phyloP scores from a whole-genome alignment of 2,329 filamentous ascomycete genomes.

The Talaromyces sp. region DNA sequence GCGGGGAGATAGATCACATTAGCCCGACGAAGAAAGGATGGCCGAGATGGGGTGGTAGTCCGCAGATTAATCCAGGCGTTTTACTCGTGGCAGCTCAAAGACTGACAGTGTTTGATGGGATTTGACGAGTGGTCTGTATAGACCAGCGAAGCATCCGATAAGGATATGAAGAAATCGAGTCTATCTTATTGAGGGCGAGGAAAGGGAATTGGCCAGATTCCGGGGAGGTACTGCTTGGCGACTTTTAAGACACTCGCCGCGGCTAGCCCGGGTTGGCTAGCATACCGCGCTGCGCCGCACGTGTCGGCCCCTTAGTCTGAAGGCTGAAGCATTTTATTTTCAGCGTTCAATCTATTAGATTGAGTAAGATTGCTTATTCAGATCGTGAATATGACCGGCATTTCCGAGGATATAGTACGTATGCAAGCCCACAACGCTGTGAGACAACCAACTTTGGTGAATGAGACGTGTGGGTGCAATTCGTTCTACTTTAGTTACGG shows the following conservation, averaged over 20 bases:
- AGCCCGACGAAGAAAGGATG: neutral
- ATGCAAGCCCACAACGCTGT: neutral
- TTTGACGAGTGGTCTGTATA: neutral
- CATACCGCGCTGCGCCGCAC: neutral
- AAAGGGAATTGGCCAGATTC: neutral
- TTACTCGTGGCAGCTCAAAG: no score
- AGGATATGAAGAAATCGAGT: neutral
- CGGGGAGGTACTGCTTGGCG: neutral
- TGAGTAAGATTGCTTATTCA: neutral
- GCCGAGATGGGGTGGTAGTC: neutral
- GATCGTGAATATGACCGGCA: neutral
- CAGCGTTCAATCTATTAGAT: no score
- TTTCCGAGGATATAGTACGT: neutral
- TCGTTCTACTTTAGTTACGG: neutral
- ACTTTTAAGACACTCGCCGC: neutral
- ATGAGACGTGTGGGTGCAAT: neutral
- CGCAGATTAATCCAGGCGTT: neutral
- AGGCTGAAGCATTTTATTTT: neutral
- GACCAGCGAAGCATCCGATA: neutral
- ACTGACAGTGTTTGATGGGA: neutral
- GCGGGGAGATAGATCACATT: constrained; percentile 4
- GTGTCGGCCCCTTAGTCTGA: neutral
- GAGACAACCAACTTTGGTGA: neutral
- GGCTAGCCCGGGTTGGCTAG: neutral
- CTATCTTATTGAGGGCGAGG: neutral